These are phyloP conservation scores for Durio zibethinus DNA, from an alignment of 345 rosid species.

Conservation along the genomic window DNA sequence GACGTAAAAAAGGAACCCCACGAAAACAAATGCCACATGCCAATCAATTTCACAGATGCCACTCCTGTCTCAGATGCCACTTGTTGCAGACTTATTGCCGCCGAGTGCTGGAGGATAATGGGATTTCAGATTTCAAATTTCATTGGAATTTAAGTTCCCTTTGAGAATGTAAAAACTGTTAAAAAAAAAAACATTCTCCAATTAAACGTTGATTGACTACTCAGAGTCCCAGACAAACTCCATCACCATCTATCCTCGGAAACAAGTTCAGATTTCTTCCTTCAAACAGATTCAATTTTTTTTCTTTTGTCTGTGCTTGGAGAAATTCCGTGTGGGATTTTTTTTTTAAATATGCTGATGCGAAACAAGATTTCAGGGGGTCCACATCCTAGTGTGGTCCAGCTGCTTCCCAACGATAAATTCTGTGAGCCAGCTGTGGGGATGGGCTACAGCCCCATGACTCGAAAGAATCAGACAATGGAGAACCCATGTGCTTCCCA, in stretches of 20 bases:
- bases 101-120: neutral
- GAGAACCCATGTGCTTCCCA: slow-evolving; percentile 28
- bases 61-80: no score
- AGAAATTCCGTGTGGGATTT: neutral
- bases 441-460: slow-evolving; percentile 16
- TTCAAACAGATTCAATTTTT: neutral
- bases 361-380: neutral
- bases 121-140: neutral
- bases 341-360: neutral
- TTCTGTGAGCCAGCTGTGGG: slow-evolving; percentile 3
- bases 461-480: neutral
- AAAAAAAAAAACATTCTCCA: neutral
- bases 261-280: neutral
- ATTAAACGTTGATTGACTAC: neutral
- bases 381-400: slow-evolving; percentile 24
- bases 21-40: neutral
- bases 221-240: neutral
- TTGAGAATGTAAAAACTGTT: neutral
- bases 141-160: neutral
- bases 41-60: neutral
- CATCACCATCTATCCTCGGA: neutral
- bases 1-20: no score
- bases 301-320: neutral
- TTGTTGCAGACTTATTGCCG: neutral
- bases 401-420: slow-evolving; percentile 29